These are phyloP conservation scores for Zymoseptoria crescenta DNA, from an alignment of 2,329 filamentous ascomycete genomes.

Conservation along the genomic window DNA sequence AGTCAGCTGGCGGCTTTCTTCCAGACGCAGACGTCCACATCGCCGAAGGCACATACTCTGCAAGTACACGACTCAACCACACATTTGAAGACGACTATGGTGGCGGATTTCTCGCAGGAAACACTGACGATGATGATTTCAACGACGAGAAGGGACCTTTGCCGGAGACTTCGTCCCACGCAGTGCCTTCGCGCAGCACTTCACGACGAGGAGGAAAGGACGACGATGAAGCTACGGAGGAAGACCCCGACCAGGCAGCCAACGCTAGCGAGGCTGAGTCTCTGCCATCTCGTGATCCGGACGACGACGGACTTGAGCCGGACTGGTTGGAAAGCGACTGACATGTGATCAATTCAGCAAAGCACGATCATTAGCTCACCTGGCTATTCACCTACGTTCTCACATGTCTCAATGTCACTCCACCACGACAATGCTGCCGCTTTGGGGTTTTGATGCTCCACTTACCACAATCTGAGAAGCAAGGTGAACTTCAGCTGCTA, in stretches of 20 bases:
- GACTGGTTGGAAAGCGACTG: conserved; percentile 48
- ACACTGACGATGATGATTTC: background rate
- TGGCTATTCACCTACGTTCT: background rate
- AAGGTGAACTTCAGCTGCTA: background rate
- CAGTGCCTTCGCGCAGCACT: background rate
- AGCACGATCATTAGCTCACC: background rate
- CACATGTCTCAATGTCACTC: background rate
- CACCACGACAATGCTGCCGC: background rate
- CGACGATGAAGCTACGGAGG: background rate
- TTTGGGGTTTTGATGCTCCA: background rate
- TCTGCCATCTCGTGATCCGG: conserved; percentile 53
- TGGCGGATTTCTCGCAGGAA: background rate
- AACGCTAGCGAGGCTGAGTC: conserved; percentile 42
- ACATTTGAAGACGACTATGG: background rate
- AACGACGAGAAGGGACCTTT: background rate
- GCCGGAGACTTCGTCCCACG: background rate
- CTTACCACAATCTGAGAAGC: background rate
- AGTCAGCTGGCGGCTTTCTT: conserved; percentile 26
- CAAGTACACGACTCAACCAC: background rate
- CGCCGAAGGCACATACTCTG: background rate
- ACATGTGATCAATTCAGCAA: background rate
- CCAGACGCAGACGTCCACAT: conserved; percentile 12
- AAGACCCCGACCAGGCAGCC: conserved; percentile 5
- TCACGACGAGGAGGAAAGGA: background rate
- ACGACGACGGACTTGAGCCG: conserved; percentile 58